Evolutionary conservation across 176 grass and related monocot genomes (phyloP).

Genomic region (Aegilops bicornis): DNA sequence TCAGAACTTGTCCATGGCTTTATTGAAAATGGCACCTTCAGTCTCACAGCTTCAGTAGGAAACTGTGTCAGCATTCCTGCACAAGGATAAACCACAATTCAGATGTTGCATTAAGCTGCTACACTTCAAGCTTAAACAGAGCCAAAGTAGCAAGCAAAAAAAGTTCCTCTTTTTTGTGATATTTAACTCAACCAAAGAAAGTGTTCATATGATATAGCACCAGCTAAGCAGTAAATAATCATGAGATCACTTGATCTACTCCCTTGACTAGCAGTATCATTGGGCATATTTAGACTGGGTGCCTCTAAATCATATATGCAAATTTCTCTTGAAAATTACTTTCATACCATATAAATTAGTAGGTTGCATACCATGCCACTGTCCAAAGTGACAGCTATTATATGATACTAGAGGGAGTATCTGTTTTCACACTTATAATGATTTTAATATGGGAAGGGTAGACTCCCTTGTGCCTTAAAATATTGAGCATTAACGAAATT

Average conservation of each 20-base stretch:
- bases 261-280: not conserved
- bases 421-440: not conserved
- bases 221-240: not conserved
- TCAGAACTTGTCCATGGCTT: constrained; percentile 83
- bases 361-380: not conserved
- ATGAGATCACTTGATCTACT: not conserved
- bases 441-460: not conserved
- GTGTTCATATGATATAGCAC: constrained; percentile 1
- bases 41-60: constrained; percentile 54
- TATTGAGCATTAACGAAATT: not conserved
- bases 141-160: not conserved
- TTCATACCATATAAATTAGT: not conserved
- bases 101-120: not conserved
- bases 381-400: constrained; percentile 1
- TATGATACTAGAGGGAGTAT: not conserved
- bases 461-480: not conserved
- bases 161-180: not conserved
- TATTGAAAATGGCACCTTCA: constrained; percentile 78
- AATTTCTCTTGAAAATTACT: not conserved
- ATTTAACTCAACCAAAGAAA: constrained; percentile 16
- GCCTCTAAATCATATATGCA: not conserved
- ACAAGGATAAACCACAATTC: constrained; percentile 18
- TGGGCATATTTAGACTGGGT: not conserved
- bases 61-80: constrained; percentile 75
- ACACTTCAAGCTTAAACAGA: not conserved